Conservation (phyloP, 345 rosid genomes). For the Corchorus olitorius region DNA sequence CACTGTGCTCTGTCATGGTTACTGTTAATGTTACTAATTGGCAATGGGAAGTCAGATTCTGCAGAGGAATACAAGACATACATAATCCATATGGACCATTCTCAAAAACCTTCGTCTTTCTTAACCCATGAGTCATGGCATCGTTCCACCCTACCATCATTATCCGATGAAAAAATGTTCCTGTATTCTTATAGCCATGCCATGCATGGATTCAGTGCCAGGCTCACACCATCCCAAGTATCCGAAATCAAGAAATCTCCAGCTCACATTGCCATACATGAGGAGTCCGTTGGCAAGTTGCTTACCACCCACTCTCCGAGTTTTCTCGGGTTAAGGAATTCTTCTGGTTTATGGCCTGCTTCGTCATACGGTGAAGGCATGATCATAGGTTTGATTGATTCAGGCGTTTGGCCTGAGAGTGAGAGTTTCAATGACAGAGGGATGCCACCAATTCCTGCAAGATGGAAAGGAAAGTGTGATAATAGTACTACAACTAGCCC, state of each 20-base stretch:
- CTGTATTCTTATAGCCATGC: conserved; percentile 19
- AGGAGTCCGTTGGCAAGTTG: conserved; percentile 18
- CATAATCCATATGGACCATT: conserved; percentile 17
- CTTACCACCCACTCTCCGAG: conserved; percentile 16
- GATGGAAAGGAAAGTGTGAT: conserved; percentile 21
- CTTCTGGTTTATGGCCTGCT: conserved; percentile 10
- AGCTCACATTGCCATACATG: conserved; percentile 16
- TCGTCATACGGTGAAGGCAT: conserved; percentile 23
- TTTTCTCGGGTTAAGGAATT: conserved; percentile 12
- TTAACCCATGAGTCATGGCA: conserved; percentile 21
- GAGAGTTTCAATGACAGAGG: conserved; percentile 17
- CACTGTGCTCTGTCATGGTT: not conserved
- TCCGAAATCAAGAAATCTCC: conserved; percentile 17
- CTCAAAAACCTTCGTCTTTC: conserved; percentile 10
- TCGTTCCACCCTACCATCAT: conserved; percentile 7
- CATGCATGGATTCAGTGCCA: conserved; percentile 26
- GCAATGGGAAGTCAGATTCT: not conserved
- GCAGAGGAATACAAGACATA: conserved; percentile 16
- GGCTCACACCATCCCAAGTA: conserved; percentile 18
- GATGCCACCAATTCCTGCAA: conserved; percentile 6
- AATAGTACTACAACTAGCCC: not conserved
- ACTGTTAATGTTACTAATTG: not conserved
- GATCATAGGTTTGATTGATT: conserved; percentile 17
- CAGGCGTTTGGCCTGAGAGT: conserved; percentile 23
- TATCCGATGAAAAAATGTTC: not conserved